A percentile compares a stretch with the other conserved stretches of the same genome.
Evolutionary conservation across 1,284 basidiomycete species (phyloP).

Genomic region (Chiua sp.): DNA sequence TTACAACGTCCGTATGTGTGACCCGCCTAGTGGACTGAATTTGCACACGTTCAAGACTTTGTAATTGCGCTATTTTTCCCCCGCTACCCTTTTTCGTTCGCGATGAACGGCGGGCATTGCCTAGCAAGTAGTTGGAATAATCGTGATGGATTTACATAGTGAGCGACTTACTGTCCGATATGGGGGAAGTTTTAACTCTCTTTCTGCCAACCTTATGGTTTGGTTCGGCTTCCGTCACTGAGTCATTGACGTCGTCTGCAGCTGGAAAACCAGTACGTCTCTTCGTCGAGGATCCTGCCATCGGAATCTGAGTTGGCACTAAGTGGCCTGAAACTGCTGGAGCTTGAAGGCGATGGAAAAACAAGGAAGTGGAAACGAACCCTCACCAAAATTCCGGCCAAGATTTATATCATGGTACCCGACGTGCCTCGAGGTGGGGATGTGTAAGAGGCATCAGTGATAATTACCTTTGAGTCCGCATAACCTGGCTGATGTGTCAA

Average conservation of each 20-base stretch:
- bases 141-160: no score
- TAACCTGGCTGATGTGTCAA: not conserved
- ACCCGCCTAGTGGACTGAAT: not conserved
- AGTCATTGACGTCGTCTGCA: not conserved
- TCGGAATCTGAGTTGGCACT: no score
- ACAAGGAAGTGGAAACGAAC: not conserved
- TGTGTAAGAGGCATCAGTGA: not conserved
- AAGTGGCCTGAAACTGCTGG: no score
- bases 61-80: not conserved
- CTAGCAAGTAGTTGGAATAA: no score
- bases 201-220: not conserved
- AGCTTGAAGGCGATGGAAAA: no score
- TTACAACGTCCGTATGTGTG: not conserved
- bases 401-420: not conserved
- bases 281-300: not conserved
- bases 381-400: not conserved
- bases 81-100: constrained; percentile 1
- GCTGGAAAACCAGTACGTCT: not conserved
- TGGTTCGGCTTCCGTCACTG: no score
- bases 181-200: not conserved
- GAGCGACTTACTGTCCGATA: not conserved
- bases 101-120: not conserved
- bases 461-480: no score
- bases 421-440: no score
- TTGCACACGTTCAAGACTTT: not conserved